Percentiles rank a stretch among this genome's conserved stretches.
Conservation (phyloP, 305 asterid genomes). For the Salvia sclarea region DNA sequence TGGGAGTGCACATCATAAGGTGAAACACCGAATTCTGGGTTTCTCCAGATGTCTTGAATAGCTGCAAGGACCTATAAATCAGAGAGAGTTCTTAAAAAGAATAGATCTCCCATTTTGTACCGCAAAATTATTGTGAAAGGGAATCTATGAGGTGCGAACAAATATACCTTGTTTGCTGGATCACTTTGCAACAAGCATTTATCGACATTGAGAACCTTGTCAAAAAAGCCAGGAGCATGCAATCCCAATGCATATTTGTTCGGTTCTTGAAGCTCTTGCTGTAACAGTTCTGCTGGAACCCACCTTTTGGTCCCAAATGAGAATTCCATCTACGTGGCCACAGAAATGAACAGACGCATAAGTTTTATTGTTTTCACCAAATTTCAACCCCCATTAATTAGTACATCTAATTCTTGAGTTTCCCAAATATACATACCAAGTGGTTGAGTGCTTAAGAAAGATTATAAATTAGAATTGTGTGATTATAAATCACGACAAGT, state of each 20-base stretch:
- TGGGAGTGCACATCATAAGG: constrained; percentile 88
- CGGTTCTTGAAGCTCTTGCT: constrained; percentile 49
- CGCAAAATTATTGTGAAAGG: too few species aligned
- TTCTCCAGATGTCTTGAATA: constrained; percentile 86
- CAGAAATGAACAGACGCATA: constrained; percentile 26
- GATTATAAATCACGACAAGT: not conserved
- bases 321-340: constrained; percentile 83
- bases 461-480: not conserved
- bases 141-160: too few species aligned
- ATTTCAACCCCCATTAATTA: not conserved
- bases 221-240: constrained; percentile 95
- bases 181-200: constrained; percentile 88
- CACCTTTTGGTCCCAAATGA: constrained; percentile 86
- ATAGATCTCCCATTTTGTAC: not conserved
- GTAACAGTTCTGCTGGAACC: constrained; percentile 71
- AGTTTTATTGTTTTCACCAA: constrained; percentile 10
- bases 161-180: constrained; percentile 81
- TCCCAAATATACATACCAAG: too few species aligned
- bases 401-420: constrained; percentile 28
- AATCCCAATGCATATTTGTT: constrained; percentile 74
- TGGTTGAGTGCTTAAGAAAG: constrained; percentile 14
- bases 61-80: constrained; percentile 92
- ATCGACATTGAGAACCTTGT: constrained; percentile 79
- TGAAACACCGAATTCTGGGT: constrained; percentile 61
- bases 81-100: constrained; percentile 35